These are phyloP conservation scores for Phytophthora idaei DNA, from an alignment of 352 stramenopile species.

Conservation along the genomic window DNA sequence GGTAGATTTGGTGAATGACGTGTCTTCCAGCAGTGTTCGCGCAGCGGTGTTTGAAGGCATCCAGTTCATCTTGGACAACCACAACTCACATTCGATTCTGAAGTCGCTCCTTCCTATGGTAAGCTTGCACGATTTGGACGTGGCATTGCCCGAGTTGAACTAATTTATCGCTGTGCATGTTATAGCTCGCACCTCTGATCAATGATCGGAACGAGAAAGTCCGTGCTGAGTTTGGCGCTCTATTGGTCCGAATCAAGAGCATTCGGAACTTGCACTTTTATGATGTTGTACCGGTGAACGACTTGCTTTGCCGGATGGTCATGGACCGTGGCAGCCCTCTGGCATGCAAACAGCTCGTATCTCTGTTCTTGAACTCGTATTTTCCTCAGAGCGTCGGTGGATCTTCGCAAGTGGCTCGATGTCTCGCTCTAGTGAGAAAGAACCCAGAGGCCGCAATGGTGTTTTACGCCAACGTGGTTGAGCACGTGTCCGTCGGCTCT, in stretches of 20 bases:
- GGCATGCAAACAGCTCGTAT: constrained; percentile 78
- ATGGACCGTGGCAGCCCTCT: constrained; percentile 59
- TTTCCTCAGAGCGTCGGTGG: constrained; percentile 84
- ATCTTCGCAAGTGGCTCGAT: constrained; percentile 83
- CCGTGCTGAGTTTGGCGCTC: constrained; percentile 72
- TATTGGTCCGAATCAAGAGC: constrained; percentile 88
- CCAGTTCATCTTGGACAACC: constrained; percentile 88
- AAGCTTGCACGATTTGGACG: constrained; percentile 11
- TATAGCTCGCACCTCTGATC: constrained; percentile 76
- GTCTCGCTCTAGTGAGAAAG: constrained; percentile 80
- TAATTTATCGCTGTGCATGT: constrained; percentile 12
- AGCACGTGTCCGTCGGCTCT: constrained; percentile 78
- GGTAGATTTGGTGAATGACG: constrained; percentile 84
- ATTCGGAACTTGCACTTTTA: constrained; percentile 90
- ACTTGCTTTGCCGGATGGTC: constrained; percentile 76
- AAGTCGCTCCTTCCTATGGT: constrained; percentile 87
- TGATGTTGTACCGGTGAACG: constrained; percentile 80
- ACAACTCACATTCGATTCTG: constrained; percentile 84
- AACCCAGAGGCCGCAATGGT: constrained; percentile 81
- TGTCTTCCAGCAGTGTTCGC: constrained; percentile 73
- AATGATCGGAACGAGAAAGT: constrained; percentile 88
- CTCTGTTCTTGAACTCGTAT: constrained; percentile 88
- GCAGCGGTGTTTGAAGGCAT: constrained; percentile 85
- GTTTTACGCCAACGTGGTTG: constrained; percentile 80
- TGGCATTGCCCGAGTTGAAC: not conserved